phyloP scores from a whole-genome alignment of 148 eudicot species.

The Rhododendron mucronatum region DNA sequence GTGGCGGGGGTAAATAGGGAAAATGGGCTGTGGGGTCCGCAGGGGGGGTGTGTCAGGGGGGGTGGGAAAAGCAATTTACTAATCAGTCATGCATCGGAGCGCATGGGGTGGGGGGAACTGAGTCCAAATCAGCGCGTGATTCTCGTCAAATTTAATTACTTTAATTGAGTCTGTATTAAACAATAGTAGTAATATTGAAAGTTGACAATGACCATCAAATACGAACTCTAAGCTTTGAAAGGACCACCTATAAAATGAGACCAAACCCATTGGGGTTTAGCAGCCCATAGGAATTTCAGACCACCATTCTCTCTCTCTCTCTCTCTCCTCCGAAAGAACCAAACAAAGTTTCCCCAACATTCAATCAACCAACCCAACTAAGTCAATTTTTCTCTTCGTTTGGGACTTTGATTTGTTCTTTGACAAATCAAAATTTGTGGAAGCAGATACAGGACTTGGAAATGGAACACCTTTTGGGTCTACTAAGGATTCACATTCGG shows the following conservation, averaged over 20 bases:
- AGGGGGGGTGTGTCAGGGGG: too few relatives aligned
- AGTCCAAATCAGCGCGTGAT: not conserved
- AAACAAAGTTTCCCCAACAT: not conserved
- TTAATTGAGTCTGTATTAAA: not conserved
- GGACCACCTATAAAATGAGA: not conserved
- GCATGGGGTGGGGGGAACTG: not conserved
- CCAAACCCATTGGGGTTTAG: not conserved
- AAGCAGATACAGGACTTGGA: not conserved
- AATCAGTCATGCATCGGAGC: not conserved
- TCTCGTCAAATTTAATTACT: not conserved
- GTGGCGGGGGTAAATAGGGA: too few relatives aligned
- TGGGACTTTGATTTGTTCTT: not conserved
- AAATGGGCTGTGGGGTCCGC: too few relatives aligned
- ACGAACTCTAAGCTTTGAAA: not conserved
- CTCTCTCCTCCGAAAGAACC: not conserved
- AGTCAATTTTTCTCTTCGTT: not conserved
- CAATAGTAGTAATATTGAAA: not conserved
- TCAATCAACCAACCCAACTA: not conserved
- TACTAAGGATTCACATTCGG: constrained; percentile 31
- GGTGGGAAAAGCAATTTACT: too few relatives aligned
- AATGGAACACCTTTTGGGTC: constrained; percentile 41
- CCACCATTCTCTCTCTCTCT: not conserved
- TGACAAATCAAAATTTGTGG: not conserved
- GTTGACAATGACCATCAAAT: not conserved
- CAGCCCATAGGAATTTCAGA: not conserved